Conservation (phyloP, 495 filamentous ascomycete genomes). For the Talaromyces nanjingensis region DNA sequence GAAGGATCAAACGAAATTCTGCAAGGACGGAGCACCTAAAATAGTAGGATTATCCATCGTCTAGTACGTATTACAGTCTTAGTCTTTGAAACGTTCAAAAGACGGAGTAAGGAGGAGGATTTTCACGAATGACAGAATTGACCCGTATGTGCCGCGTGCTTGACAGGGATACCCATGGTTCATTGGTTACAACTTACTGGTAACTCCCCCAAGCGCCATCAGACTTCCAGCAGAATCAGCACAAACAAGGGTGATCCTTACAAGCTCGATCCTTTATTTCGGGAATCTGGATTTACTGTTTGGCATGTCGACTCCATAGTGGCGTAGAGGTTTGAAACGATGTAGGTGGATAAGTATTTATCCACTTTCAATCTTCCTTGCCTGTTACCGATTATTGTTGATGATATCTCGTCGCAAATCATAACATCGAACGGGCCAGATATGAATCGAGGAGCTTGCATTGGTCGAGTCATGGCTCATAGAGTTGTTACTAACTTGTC, state of each 20-base stretch:
- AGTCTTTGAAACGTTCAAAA: not conserved
- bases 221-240: not conserved
- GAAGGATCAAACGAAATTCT: not conserved
- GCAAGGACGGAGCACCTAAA: not conserved
- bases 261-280: not conserved
- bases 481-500: not conserved
- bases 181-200: not conserved
- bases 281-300: not conserved
- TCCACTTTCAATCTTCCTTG: too few relatives aligned
- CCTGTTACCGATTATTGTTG: too few relatives aligned
- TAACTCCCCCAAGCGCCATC: not conserved
- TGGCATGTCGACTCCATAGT: not conserved
- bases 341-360: not conserved
- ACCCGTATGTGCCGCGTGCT: not conserved
- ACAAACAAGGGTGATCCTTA: not conserved
- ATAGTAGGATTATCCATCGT: not conserved
- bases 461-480: not conserved
- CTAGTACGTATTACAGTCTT: not conserved
- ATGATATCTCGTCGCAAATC: too few relatives aligned
- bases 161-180: not conserved
- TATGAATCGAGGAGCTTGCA: not conserved
- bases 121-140: not conserved
- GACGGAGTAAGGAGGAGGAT: not conserved
- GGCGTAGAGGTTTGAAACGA: not conserved
- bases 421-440: too few relatives aligned